phyloP scores from a whole-genome alignment of 1,139 yeast species.

The Candida dubliniensis region DNA sequence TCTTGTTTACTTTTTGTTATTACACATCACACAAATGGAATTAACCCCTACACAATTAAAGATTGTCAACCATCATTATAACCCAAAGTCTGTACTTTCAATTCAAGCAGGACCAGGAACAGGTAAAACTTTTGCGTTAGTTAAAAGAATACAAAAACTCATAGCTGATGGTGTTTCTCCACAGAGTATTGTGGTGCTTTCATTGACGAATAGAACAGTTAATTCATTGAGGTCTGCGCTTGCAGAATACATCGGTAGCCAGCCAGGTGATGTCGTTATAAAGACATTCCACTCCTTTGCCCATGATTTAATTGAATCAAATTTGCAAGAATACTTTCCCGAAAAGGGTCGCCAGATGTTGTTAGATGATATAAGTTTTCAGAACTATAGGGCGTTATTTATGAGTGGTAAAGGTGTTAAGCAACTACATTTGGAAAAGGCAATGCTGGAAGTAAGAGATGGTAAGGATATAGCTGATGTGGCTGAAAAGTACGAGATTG shows the following conservation, averaged over 20 bases:
- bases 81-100: constrained; percentile 35
- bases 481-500: constrained; percentile 23
- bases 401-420: constrained; percentile 22
- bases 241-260: constrained; percentile 30
- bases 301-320: constrained; percentile 44
- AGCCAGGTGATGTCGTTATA: constrained; percentile 38
- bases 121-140: constrained; percentile 69
- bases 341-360: constrained; percentile 32
- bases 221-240: constrained; percentile 48
- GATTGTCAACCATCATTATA: constrained; percentile 7
- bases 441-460: constrained; percentile 34
- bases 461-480: constrained; percentile 28
- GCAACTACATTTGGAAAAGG: constrained; percentile 30
- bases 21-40: constrained; percentile 4
- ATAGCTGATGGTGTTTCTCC: constrained; percentile 46
- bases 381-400: constrained; percentile 30
- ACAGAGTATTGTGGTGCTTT: constrained; percentile 56
- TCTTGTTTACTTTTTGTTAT: background rate
- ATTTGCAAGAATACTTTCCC: constrained; percentile 26
- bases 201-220: constrained; percentile 73
- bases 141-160: constrained; percentile 52
- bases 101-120: constrained; percentile 75
- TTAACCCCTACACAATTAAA: constrained; percentile 10
- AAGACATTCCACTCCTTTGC: constrained; percentile 69
- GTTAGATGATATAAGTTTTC: constrained; percentile 56